These are phyloP conservation scores for Beverwykella pulmonaria DNA, from an alignment of 495 filamentous ascomycete species.

Conservation along the genomic window DNA sequence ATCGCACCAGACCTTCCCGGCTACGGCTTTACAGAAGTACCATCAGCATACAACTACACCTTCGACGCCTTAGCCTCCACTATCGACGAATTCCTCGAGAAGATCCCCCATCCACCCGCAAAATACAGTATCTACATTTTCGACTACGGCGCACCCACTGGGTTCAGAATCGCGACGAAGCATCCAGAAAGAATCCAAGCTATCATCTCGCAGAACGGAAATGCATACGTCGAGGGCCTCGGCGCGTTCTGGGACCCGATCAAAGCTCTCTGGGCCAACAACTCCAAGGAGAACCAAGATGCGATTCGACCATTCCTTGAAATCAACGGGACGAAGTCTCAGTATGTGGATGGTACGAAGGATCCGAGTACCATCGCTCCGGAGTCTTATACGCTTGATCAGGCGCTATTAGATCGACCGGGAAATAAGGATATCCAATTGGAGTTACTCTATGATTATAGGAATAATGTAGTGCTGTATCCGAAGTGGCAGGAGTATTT, in stretches of 20 bases:
- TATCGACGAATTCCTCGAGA: slow-evolving; percentile 54
- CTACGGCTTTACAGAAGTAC: slow-evolving; percentile 49
- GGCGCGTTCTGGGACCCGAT: slow-evolving; percentile 60
- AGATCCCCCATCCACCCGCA: slow-evolving; percentile 47
- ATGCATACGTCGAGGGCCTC: slow-evolving; percentile 64
- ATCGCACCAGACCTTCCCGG: slow-evolving; percentile 65
- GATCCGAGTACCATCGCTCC: slow-evolving; percentile 50
- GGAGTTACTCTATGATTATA: slow-evolving; percentile 61
- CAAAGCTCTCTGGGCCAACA: slow-evolving; percentile 53
- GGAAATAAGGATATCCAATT: slow-evolving; percentile 60
- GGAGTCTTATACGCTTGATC: slow-evolving; percentile 56
- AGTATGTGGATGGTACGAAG: slow-evolving; percentile 56
- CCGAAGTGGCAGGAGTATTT: slow-evolving; percentile 64
- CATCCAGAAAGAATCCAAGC: slow-evolving; percentile 53
- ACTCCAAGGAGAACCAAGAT: slow-evolving; percentile 46
- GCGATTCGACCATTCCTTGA: slow-evolving; percentile 50
- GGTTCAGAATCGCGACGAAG: slow-evolving; percentile 56
- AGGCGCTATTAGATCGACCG: slow-evolving; percentile 53
- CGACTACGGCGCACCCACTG: slow-evolving; percentile 66
- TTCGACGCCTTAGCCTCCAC: slow-evolving; percentile 56
- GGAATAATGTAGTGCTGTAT: slow-evolving; percentile 59
- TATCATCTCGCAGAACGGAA: slow-evolving; percentile 66
- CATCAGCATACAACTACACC: slow-evolving; percentile 50
- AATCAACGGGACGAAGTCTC: slow-evolving; percentile 54
- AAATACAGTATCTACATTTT: slow-evolving; percentile 65